Evolutionary conservation across 75 land plant species (phyloP).

Genomic region (Chamaecyparis obtusa): DNA sequence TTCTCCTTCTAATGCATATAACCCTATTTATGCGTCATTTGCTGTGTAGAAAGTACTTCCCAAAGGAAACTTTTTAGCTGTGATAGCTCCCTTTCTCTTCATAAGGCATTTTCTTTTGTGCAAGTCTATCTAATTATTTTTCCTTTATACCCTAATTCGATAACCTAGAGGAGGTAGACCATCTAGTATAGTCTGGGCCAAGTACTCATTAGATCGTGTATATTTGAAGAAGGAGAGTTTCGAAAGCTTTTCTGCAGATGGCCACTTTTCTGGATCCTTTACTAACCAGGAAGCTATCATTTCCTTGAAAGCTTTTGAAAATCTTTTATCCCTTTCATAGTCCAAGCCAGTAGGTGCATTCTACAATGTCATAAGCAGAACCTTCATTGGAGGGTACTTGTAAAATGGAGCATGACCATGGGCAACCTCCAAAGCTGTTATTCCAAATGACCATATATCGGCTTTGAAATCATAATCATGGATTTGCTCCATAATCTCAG

Average conservation of each 20-base stretch:
- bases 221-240: slow-evolving; percentile 80
- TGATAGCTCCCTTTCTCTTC: slow-evolving; percentile 73
- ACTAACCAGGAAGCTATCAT: slow-evolving; percentile 83
- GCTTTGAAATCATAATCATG: slow-evolving; percentile 95
- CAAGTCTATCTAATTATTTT: slow-evolving; percentile 72
- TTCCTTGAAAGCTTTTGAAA: slow-evolving; percentile 88
- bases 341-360: slow-evolving; percentile 92
- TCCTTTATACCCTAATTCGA: slow-evolving; percentile 61
- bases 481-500: slow-evolving; percentile 91
- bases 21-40: no score
- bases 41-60: no score
- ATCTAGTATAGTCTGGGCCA: slow-evolving; percentile 50
- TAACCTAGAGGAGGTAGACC: slow-evolving; percentile 82
- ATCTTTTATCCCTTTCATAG: slow-evolving; percentile 81
- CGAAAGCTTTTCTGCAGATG: slow-evolving; percentile 76
- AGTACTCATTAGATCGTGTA: slow-evolving; percentile 65
- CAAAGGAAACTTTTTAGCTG: no score
- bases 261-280: slow-evolving; percentile 86
- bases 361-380: slow-evolving; percentile 84
- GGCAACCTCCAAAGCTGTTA: slow-evolving; percentile 86
- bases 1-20: no score
- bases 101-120: slow-evolving; percentile 84
- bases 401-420: slow-evolving; percentile 95
- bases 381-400: slow-evolving; percentile 95
- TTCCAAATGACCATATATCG: slow-evolving; percentile 90